These are phyloP conservation scores for Helenozyma baotianmanensis DNA, from an alignment of 805 yeast genomes.

Conservation along the genomic window DNA sequence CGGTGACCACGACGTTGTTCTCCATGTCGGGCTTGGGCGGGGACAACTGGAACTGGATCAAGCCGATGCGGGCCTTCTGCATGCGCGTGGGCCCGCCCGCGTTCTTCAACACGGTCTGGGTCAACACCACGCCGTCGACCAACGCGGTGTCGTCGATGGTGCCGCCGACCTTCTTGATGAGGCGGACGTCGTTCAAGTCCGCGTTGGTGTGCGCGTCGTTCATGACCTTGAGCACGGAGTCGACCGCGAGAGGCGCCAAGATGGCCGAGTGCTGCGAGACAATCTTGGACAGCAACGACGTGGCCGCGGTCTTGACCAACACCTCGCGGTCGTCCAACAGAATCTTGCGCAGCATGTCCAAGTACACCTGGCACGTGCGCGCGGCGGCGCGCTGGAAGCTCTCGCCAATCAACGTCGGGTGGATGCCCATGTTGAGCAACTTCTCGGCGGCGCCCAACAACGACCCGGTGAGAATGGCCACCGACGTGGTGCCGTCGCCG, in stretches of 20 bases:
- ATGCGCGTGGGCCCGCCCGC: conserved; percentile 95
- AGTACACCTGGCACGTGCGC: conserved; percentile 74
- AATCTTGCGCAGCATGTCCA: conserved; percentile 80
- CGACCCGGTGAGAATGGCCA: conserved; percentile 93
- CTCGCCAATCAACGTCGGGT: conserved; percentile 93
- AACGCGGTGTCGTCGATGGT: conserved; percentile 95
- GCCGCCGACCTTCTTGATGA: conserved; percentile 93
- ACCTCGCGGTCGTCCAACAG: conserved; percentile 78
- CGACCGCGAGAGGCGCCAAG: conserved; percentile 91
- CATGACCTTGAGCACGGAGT: conserved; percentile 78
- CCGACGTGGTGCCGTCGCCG: conserved; percentile 99
- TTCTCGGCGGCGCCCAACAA: conserved; percentile 92
- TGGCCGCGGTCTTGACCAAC: conserved; percentile 85
- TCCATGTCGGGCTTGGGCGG: conserved; percentile 98
- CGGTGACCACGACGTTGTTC: conserved; percentile 94
- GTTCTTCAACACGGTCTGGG: conserved; percentile 81
- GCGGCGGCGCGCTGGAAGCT: conserved; percentile 85
- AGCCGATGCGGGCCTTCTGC: conserved; percentile 89
- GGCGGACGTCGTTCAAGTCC: conserved; percentile 81
- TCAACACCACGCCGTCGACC: conserved; percentile 88
- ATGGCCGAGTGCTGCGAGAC: conserved; percentile 87
- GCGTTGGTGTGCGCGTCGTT: conserved; percentile 59
- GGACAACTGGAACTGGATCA: conserved; percentile 89
- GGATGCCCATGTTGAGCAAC: conserved; percentile 83
- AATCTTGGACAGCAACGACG: conserved; percentile 91